Evolutionary conservation across 352 stramenopile species (phyloP), one percentile per base, ranked within the genome.

Genomic region (Albugo candida): DNA sequence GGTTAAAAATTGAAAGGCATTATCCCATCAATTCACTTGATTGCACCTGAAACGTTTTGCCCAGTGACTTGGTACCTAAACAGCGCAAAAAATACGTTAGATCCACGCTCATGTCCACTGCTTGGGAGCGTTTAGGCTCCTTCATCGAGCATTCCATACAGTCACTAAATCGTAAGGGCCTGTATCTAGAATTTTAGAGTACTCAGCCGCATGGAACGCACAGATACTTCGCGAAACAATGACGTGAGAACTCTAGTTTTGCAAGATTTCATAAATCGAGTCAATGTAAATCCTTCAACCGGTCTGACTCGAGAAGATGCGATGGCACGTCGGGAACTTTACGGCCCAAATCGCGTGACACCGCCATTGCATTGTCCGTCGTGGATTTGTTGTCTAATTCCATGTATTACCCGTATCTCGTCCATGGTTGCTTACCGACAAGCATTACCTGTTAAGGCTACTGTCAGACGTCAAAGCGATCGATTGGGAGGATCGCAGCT

Each of bases 381-480:
- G 36, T 96, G 86, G 88, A 57, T 96, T 14, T 97, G 92, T 56
- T 94, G 82, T 51, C 50, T 97, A 47, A 59, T 97, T 44, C 88
- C 92, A 8, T 97, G 88, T 62, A 83, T 97, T 31, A 75, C 93
- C 51, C 76, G 82, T 44, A 84, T 88, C 16, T 55, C 73, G 13
- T 86, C 74, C 41, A 96, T 97, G 83, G 85, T 93, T 60, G 61
- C 72, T 37, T 97, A 93, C 58, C 65, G 80, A 36, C 47, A 59
- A 16, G 71, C 77, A 44, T 64, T 94, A 24, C 84, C 92, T 4
- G 76, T 91, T 14, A 85, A 96, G 59, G 74, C 83, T 14, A 81
- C 85, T n/a, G 83, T 97, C 13, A 56, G 83, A 36, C 69, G 88
- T 47, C 40, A 11, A 19, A 24, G 1, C 10, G 50, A 35, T 34